Evolutionary conservation across 768 basidiomycete species (phyloP).

Genomic region (Neoboletus magnificus): DNA sequence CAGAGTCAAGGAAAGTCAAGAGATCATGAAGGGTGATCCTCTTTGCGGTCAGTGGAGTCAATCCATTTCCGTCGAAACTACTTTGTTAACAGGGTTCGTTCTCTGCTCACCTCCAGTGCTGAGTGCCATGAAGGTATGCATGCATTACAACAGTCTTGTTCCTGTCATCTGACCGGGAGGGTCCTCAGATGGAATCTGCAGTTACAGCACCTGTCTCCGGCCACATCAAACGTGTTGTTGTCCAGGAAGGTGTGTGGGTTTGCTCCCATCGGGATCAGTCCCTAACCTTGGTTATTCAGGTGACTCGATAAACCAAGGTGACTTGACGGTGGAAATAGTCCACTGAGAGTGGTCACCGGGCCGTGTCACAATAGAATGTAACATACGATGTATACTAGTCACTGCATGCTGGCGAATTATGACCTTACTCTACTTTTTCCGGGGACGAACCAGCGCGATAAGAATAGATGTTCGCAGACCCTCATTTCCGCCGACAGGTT

Average conservation of each 20-base stretch:
- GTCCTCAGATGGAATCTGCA: constrained; percentile 88
- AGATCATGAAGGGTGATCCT: constrained; percentile 98
- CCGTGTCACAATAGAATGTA: constrained; percentile 16
- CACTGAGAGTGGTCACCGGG: constrained; percentile 44
- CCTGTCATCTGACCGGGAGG: constrained; percentile 14
- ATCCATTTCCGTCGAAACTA: constrained; percentile 18
- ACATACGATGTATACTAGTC: constrained; percentile 18
- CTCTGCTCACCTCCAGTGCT: constrained; percentile 51
- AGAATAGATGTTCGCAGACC: neutral
- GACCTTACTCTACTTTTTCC: neutral
- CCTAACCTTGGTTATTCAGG: constrained; percentile 41
- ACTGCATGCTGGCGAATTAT: constrained; percentile 6
- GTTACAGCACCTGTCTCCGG: constrained; percentile 97
- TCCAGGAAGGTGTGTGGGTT: constrained; percentile 67
- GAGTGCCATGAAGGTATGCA: constrained; percentile 91
- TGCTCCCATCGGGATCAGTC: neutral
- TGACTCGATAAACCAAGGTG: constrained; percentile 94
- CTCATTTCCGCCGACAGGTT: constrained; percentile 17
- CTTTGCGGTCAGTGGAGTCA: constrained; percentile 65
- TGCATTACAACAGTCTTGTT: neutral
- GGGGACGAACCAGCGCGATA: neutral
- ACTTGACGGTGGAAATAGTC: constrained; percentile 85
- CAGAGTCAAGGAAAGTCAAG: constrained; percentile 94
- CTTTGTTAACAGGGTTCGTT: constrained; percentile 11
- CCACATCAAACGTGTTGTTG: constrained; percentile 89